Evolutionary conservation across 2,329 filamentous ascomycete genomes (phyloP).

Genomic region (Allantophomopsis lycopodina): DNA sequence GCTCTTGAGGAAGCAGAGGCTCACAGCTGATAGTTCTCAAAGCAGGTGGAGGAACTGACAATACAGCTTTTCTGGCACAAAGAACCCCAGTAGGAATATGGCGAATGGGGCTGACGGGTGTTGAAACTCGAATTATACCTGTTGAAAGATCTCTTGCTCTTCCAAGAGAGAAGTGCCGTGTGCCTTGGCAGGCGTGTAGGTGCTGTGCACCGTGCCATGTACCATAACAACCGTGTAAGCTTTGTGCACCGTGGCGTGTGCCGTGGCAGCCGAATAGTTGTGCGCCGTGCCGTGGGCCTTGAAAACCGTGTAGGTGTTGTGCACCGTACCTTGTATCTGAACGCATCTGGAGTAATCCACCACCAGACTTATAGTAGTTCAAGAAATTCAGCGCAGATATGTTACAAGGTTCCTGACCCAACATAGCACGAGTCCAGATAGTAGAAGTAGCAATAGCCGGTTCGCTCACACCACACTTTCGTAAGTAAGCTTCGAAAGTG

Average conservation of each 20-base stretch:
- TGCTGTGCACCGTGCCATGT: slow-evolving; percentile 23
- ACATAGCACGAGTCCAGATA: slow-evolving; percentile 32
- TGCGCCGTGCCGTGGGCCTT: too few species aligned
- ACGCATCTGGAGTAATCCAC: slow-evolving; percentile 34
- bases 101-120: background rate
- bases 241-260: too few species aligned
- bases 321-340: slow-evolving; percentile 31
- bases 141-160: background rate
- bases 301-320: too few species aligned
- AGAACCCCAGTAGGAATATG: background rate
- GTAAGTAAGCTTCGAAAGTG: slow-evolving; percentile 23
- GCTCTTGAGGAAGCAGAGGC: background rate
- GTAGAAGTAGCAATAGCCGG: slow-evolving; percentile 20
- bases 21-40: too few species aligned
- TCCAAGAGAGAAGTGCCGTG: background rate
- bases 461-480: slow-evolving; percentile 14
- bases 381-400: slow-evolving; percentile 37
- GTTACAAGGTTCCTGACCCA: slow-evolving; percentile 32
- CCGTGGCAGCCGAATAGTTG: too few species aligned
- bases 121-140: background rate
- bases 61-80: background rate
- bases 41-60: background rate
- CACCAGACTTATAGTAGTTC: slow-evolving; percentile 36
- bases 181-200: background rate
- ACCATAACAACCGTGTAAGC: too few species aligned